A percentile compares a stretch with the other conserved stretches of the same genome.
Evolutionary conservation across 768 basidiomycete species (phyloP).

Genomic region (Boletus rubropictus): DNA sequence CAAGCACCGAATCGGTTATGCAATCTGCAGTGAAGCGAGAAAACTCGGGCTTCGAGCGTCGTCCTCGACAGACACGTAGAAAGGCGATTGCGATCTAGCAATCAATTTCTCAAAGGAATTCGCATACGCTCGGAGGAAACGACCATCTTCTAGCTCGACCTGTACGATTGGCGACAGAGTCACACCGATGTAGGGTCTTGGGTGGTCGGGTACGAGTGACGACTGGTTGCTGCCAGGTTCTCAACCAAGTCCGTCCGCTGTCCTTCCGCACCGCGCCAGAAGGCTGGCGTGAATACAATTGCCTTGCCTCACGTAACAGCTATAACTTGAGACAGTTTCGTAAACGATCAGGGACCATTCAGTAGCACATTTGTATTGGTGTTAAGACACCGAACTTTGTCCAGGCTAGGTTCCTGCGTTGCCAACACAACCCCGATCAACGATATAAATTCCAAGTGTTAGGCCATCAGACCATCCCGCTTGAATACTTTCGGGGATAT

Average conservation of each 20-base stretch:
- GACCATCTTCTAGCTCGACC: not conserved
- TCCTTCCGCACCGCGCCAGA: too few species aligned
- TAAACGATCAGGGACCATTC: not conserved
- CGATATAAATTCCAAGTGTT: conserved; percentile 30
- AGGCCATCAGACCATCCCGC: conserved; percentile 28
- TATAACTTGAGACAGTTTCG: not conserved
- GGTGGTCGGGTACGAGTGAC: too few species aligned
- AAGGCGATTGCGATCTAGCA: not conserved
- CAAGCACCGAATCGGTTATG: not conserved
- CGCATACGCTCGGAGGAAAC: not conserved
- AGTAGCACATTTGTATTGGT: not conserved
- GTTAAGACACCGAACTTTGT: too few species aligned
- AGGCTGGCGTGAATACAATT: too few species aligned
- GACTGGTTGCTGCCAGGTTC: too few species aligned
- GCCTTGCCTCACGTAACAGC: too few species aligned
- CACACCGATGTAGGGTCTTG: not conserved
- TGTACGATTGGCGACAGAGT: not conserved
- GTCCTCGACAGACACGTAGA: not conserved
- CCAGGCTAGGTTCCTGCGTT: not conserved
- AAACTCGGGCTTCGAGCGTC: not conserved
- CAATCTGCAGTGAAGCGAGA: not conserved
- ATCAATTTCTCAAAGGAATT: not conserved
- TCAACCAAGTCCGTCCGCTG: too few species aligned
- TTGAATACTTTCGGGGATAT: conserved; percentile 28
- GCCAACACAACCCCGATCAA: conserved; percentile 11